A percentile compares a stretch with the other conserved stretches of the same genome.
These are phyloP conservation scores for Paraphoma sp. DNA, from an alignment of 2,329 filamentous ascomycete genomes.

Conservation along the genomic window DNA sequence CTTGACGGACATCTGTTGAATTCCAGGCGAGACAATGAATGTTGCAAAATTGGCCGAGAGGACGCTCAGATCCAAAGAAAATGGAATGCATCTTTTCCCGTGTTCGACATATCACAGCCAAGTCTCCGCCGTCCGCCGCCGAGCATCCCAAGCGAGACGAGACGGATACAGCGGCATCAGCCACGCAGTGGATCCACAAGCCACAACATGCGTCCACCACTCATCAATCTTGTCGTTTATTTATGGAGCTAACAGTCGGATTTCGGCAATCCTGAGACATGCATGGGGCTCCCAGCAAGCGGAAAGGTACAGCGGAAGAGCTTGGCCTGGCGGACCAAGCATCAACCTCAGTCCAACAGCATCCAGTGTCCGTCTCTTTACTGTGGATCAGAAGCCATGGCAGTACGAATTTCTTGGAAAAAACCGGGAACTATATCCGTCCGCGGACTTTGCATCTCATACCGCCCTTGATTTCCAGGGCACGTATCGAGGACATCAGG, in stretches of 20 bases:
- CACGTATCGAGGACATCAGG: no score
- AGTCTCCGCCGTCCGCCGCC: conserved; percentile 12
- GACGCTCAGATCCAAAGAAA: no score
- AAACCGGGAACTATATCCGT: background rate
- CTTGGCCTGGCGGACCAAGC: conserved; percentile 4
- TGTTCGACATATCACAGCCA: background rate
- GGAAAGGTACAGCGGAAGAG: background rate
- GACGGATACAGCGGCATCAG: conserved; percentile 9
- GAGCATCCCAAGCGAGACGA: conserved; percentile 5
- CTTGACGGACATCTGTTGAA: no score
- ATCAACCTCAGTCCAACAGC: conserved; percentile 3
- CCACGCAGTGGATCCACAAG: conserved; percentile 6
- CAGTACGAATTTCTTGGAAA: background rate
- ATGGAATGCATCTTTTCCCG: no score
- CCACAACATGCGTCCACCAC: background rate
- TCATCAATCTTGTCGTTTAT: background rate
- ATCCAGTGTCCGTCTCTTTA: background rate
- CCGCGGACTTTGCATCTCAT: no score
- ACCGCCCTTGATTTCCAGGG: no score
- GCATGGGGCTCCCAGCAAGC: background rate
- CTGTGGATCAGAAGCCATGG: background rate
- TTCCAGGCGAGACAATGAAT: no score
- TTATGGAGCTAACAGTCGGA: background rate
- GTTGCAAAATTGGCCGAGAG: no score
- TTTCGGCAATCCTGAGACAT: conserved; percentile 4